Percentiles rank a stretch among this genome's conserved stretches.
Conservation (phyloP, 2,329 filamentous ascomycete genomes). For the Cercospora berteroae region DNA sequence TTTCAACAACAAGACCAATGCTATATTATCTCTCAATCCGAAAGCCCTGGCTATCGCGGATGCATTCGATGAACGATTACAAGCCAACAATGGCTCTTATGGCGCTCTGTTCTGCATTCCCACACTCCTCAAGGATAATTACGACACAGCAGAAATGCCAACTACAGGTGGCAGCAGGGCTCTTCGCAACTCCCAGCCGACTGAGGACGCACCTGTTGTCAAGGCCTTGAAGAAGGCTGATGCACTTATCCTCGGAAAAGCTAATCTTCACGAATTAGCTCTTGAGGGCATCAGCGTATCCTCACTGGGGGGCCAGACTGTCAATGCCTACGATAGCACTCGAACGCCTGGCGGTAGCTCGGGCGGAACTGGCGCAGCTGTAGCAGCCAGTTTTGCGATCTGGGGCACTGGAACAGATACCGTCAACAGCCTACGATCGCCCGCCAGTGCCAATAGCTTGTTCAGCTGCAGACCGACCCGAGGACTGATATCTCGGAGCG, state of each 20-base stretch:
- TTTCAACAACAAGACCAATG: conserved; percentile 58
- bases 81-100: conserved; percentile 48
- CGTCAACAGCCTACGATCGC: conserved; percentile 61
- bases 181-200: conserved; percentile 50
- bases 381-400: conserved; percentile 58
- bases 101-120: conserved; percentile 61
- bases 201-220: conserved; percentile 36
- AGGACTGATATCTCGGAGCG: conserved; percentile 32
- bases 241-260: conserved; percentile 37
- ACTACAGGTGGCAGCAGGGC: conserved; percentile 58
- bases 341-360: conserved; percentile 66
- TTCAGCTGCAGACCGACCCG: conserved; percentile 57
- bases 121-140: conserved; percentile 64
- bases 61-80: conserved; percentile 48
- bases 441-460: conserved; percentile 60
- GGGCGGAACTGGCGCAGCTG: conserved; percentile 61
- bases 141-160: conserved; percentile 54
- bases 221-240: conserved; percentile 35
- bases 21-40: conserved; percentile 56
- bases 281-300: conserved; percentile 63
- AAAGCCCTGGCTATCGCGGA: conserved; percentile 51
- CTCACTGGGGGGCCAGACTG: conserved; percentile 61
- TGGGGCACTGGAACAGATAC: conserved; percentile 42
- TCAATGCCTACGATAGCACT: conserved; percentile 63
- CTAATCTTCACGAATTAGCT: conserved; percentile 59